Evolutionary conservation across 192 early-diverging fungal species (phyloP), one percentile per base, ranked within the genome.

Genomic region (Coemansia sp.): DNA sequence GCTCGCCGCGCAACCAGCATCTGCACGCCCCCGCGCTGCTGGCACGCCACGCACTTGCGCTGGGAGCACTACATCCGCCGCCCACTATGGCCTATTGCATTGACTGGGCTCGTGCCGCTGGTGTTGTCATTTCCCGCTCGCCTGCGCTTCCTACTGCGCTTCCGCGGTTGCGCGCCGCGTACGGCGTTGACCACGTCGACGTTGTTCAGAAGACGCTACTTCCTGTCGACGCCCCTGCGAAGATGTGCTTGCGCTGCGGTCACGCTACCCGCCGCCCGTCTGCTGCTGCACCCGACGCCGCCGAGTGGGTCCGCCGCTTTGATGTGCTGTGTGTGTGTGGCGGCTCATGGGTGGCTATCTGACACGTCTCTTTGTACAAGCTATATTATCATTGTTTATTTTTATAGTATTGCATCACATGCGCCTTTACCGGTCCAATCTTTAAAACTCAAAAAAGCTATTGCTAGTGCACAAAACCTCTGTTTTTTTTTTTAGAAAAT

Each of bases 31-130:
- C 79, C 21, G 75, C 79, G 8, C 70, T 82, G 21, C 57, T 82
- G 23, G 79, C 70, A 0, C 79, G 76, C 61, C 79, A 82, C 33
- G 70, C 79, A 30, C 76, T 64, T 52, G 75, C 79, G 20, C 59
- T 82, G 58, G 79, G 74, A 0, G 61, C 32, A 54, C 27, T 66
- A 60, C 22, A 71, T 57, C 25, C 68, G 52, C 33, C 9, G 8
- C 20, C 22, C 33, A 36, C 52, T 11, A 70, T 82, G 73, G 63
- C 79, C 5, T 82, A 82, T 61, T 82, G 79, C 61, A 82, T 82
- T 25, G 79, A 82, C 64, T 82, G 79, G 79, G 68, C 79, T 5
- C 79, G 79, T 11, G 68, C 79, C 1, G 74, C 75, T 19, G 79
- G 74, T n/a, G 55, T 82, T 22, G 74, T 82, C 1, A 67, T 82